Conservation (phyloP, 192 early-diverging fungal genomes). For the Podila verticillata region DNA sequence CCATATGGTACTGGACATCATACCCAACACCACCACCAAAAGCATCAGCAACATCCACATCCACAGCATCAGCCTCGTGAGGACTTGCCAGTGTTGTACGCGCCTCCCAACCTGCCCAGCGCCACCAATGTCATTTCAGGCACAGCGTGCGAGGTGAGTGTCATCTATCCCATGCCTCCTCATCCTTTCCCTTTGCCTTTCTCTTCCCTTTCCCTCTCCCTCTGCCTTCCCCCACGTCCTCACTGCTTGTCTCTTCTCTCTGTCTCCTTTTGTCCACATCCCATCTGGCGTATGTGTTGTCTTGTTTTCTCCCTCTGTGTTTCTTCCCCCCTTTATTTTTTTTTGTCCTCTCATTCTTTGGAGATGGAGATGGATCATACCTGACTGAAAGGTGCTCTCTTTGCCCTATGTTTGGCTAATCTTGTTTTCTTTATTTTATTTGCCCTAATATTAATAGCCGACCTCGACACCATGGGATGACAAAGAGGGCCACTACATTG, state of each 20-base stretch:
- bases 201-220: too few species aligned
- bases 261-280: neutral
- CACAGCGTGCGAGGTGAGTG: conserved; percentile 3
- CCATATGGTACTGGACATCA: neutral
- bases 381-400: neutral
- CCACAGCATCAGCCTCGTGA: neutral
- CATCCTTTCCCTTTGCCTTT: too few species aligned
- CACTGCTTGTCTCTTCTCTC: neutral
- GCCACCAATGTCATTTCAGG: neutral
- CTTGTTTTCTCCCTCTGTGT: neutral
- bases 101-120: neutral
- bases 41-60: neutral
- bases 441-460: conserved; percentile 15
- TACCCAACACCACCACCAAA: neutral
- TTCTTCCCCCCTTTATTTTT: neutral
- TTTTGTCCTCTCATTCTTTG: neutral
- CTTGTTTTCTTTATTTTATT: neutral
- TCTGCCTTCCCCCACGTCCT: too few species aligned
- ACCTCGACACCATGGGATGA: conserved; percentile 74
- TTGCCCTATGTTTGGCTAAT: neutral
- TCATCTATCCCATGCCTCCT: neutral
- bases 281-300: too few species aligned
- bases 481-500: conserved; percentile 94
- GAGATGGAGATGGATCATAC: neutral
- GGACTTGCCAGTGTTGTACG: neutral